These are phyloP conservation scores for Elymus sibiricus DNA, from an alignment of 176 grass and related monocot genomes.

Conservation along the genomic window DNA sequence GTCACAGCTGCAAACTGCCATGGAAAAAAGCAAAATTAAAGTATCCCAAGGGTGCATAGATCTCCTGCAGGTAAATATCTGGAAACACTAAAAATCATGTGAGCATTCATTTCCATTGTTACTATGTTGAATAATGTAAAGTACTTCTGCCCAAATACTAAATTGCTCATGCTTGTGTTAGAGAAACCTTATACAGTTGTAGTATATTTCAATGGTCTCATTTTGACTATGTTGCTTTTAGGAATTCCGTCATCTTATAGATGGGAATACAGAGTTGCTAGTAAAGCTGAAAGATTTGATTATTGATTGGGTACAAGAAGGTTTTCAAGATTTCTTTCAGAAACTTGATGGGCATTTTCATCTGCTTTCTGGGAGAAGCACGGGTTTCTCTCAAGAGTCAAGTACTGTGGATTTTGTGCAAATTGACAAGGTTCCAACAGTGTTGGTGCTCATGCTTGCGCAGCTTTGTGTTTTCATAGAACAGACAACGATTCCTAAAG, in stretches of 20 bases:
- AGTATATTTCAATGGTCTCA: slow-evolving; percentile 25
- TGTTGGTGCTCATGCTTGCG: slow-evolving; percentile 73
- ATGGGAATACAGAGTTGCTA: slow-evolving; percentile 83
- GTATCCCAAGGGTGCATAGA: slow-evolving; percentile 85
- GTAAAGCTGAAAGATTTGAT: slow-evolving; percentile 82
- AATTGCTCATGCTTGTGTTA: neutral
- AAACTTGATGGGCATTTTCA: slow-evolving; percentile 85
- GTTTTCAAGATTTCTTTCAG: slow-evolving; percentile 96
- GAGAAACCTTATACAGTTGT: neutral
- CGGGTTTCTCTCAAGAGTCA: slow-evolving; percentile 42
- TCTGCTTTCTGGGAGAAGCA: slow-evolving; percentile 80
- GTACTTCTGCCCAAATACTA: slow-evolving; percentile 17
- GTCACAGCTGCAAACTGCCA: slow-evolving; percentile 61
- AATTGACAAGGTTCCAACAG: slow-evolving; percentile 72
- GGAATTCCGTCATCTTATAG: slow-evolving; percentile 88
- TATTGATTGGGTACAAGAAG: slow-evolving; percentile 99
- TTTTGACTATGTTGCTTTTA: slow-evolving; percentile 38
- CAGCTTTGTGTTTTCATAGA: slow-evolving; percentile 94
- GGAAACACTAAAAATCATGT: neutral
- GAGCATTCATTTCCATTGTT: neutral
- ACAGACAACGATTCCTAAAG: slow-evolving; percentile 85
- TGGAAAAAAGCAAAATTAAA: slow-evolving; percentile 74
- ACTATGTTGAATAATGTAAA: slow-evolving; percentile 18
- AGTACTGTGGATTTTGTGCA: slow-evolving; percentile 40
- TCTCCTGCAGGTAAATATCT: slow-evolving; percentile 74